A percentile compares a stretch with the other conserved stretches of the same genome.
phyloP scores from a whole-genome alignment of 805 yeast species.

The Debaryomyces hansenii region DNA sequence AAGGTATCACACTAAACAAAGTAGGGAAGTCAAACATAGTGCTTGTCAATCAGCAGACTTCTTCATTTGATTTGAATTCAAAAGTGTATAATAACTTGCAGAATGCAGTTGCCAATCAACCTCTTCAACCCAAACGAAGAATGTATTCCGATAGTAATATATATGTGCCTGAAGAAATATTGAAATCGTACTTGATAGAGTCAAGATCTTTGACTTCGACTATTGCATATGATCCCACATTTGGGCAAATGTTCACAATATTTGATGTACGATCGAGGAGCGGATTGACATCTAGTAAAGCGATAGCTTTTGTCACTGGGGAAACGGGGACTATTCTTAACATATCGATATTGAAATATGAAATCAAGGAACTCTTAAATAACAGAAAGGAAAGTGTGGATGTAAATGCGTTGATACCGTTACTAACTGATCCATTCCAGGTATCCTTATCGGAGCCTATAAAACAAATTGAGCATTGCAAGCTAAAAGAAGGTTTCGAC shows the following conservation, averaged over 20 bases:
- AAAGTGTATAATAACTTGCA: conserved; percentile 11
- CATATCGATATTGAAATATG: conserved; percentile 17
- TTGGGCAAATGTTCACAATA: conserved; percentile 19
- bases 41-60: conserved; percentile 8
- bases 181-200: conserved; percentile 21
- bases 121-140: not conserved
- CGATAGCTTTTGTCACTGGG: conserved; percentile 31
- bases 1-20: conserved; percentile 14
- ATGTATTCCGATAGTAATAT: conserved; percentile 6
- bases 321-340: conserved; percentile 26
- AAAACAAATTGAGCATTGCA: conserved; percentile 38
- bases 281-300: conserved; percentile 5
- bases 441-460: conserved; percentile 35
- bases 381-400: conserved; percentile 12
- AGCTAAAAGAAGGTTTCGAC: conserved; percentile 16
- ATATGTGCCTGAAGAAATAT: conserved; percentile 24
- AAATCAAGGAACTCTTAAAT: conserved; percentile 12
- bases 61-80: conserved; percentile 8
- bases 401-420: conserved; percentile 8
- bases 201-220: conserved; percentile 23
- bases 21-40: conserved; percentile 10
- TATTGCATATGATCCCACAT: conserved; percentile 36
- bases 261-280: conserved; percentile 10
- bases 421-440: conserved; percentile 13
- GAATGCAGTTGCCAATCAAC: conserved; percentile 1